phyloP scores from a whole-genome alignment of 2,329 filamentous ascomycete species.

The Calonectria naviculata region DNA sequence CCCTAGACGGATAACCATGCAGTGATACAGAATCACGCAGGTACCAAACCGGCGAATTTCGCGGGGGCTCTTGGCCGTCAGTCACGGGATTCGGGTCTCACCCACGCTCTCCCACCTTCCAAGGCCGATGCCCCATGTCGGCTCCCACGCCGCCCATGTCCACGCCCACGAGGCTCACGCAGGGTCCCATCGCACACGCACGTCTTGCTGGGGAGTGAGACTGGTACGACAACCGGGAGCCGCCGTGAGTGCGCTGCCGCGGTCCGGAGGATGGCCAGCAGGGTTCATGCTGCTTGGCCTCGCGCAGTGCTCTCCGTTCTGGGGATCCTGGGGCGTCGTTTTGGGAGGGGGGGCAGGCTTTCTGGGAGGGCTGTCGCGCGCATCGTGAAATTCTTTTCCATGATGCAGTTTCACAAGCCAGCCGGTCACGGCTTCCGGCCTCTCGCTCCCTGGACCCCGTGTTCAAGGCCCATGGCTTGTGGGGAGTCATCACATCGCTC shows the following conservation, averaged over 20 bases:
- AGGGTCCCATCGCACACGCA: slow-evolving; percentile 35
- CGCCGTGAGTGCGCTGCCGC: slow-evolving; percentile 28
- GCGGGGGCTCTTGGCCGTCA: slow-evolving; percentile 13
- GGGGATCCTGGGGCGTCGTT: slow-evolving; percentile 12
- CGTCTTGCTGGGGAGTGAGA: slow-evolving; percentile 29
- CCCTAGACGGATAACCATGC: slow-evolving; percentile 21
- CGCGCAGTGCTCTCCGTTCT: slow-evolving; percentile 24
- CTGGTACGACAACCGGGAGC: slow-evolving; percentile 29
- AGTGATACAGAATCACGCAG: slow-evolving; percentile 40
- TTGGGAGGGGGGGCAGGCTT: slow-evolving; percentile 13
- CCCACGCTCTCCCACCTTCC: slow-evolving; percentile 6
- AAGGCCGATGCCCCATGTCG: slow-evolving; percentile 14
- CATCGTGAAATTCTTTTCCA: slow-evolving; percentile 25
- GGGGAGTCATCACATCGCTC: slow-evolving; percentile 1
- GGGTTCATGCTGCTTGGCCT: slow-evolving; percentile 31
- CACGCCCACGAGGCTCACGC: slow-evolving; percentile 37
- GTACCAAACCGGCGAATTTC: slow-evolving; percentile 31
- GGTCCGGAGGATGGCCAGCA: slow-evolving; percentile 31
- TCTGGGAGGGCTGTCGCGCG: slow-evolving; percentile 16
- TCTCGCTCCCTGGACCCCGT: background rate
- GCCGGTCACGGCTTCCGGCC: slow-evolving; percentile 8
- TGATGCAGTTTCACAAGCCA: slow-evolving; percentile 29
- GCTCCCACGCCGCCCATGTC: slow-evolving; percentile 15
- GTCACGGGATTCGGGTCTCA: slow-evolving; percentile 19
- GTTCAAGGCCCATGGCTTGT: background rate